Percentiles rank a stretch among this genome's conserved stretches.
Evolutionary conservation across 441 rosid genomes (phyloP).

Genomic region (Populus hybrid): DNA sequence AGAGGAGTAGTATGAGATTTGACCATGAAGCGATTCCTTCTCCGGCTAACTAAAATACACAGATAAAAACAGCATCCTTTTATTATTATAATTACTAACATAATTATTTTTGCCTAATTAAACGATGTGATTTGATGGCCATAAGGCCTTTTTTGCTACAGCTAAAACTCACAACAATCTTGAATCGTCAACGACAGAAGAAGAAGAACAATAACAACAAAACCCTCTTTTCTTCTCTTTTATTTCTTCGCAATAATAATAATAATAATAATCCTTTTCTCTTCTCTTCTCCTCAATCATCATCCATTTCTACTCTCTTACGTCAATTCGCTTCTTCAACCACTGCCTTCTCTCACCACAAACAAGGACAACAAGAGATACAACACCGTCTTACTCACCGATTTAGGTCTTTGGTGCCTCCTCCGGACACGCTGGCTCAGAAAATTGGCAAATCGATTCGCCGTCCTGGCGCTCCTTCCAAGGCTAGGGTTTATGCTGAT

Average conservation of each 20-base stretch:
- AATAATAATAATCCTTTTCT: slow-evolving; percentile 4
- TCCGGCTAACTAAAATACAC: background rate
- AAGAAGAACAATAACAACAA: slow-evolving; percentile 22
- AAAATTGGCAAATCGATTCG: slow-evolving; percentile 87
- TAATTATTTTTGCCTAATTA: background rate
- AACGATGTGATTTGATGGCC: slow-evolving; percentile 51
- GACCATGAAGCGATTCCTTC: slow-evolving; percentile 5
- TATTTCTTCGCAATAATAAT: slow-evolving; percentile 12
- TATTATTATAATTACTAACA: background rate
- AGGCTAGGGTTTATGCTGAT: slow-evolving; percentile 90
- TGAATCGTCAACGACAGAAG: slow-evolving; percentile 27
- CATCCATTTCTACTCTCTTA: slow-evolving; percentile 4
- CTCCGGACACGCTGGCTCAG: slow-evolving; percentile 80
- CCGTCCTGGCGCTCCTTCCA: slow-evolving; percentile 94
- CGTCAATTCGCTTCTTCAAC: slow-evolving; percentile 43
- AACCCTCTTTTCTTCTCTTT: slow-evolving; percentile 25
- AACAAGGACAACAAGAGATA: slow-evolving; percentile 24
- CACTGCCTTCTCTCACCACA: slow-evolving; percentile 33
- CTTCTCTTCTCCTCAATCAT: slow-evolving; percentile 16
- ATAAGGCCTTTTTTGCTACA: slow-evolving; percentile 45
- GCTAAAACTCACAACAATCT: slow-evolving; percentile 27
- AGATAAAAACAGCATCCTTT: background rate
- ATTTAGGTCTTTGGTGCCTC: slow-evolving; percentile 21
- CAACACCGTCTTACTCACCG: slow-evolving; percentile 13
- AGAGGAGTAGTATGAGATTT: no score